Evolutionary conservation across 139 green algal species (phyloP).

Genomic region (Closterium sp.): DNA sequence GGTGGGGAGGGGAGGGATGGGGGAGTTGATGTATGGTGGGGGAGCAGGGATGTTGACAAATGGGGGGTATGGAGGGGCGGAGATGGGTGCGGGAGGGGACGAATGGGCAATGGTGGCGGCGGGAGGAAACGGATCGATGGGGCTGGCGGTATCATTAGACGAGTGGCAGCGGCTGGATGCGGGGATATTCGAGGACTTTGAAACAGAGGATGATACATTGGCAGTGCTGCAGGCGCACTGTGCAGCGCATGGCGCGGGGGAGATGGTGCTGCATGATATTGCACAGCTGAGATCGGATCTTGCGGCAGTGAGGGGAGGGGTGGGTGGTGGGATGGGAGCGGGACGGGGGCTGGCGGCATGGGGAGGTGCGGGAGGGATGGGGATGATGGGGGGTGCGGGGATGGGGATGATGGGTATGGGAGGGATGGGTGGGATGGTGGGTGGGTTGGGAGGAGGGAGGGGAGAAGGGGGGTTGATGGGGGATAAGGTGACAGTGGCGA

Average conservation of each 20-base stretch:
- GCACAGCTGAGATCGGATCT: not conserved
- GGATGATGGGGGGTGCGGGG: not conserved
- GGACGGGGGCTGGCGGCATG: not conserved
- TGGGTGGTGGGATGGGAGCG: not conserved
- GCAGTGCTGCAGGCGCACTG: constrained; percentile 9
- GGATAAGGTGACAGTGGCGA: constrained; percentile 43
- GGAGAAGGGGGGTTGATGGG: constrained; percentile 30
- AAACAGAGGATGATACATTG: constrained; percentile 1
- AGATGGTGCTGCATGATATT: not conserved
- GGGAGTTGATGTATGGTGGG: not conserved
- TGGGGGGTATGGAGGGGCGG: not conserved
- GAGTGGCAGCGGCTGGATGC: constrained; percentile 46
- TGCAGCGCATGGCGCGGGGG: not conserved
- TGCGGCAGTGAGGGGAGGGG: not conserved
- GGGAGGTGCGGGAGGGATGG: not conserved
- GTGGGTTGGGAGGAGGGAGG: not conserved
- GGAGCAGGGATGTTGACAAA: no score
- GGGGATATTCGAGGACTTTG: constrained; percentile 2
- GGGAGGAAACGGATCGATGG: constrained; percentile 11
- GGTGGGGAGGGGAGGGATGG: not conserved
- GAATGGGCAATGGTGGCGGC: not conserved
- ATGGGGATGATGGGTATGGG: not conserved
- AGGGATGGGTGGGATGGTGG: not conserved
- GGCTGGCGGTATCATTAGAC: constrained; percentile 39
- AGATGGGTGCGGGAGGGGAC: not conserved